Percentiles rank a stretch among this genome's conserved stretches.
phyloP scores from a whole-genome alignment of 768 basidiomycete genomes.

The Tulasnella sp. region DNA sequence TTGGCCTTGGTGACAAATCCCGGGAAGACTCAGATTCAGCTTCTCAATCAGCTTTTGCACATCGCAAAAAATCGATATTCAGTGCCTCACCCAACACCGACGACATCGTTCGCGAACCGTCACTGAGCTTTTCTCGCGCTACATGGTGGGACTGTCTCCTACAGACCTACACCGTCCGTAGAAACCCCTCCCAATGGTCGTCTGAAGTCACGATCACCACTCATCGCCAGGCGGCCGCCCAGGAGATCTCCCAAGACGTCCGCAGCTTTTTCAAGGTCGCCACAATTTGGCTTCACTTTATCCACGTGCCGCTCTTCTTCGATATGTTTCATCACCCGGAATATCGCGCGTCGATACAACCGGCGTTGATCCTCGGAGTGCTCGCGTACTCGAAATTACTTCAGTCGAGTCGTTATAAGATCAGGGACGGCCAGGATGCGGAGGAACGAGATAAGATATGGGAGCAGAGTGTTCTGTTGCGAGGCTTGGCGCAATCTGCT shows the following conservation, averaged over 20 bases:
- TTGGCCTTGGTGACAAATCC: no score
- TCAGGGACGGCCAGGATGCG: not conserved
- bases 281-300: constrained; percentile 13
- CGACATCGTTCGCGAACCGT: constrained; percentile 4
- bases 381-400: constrained; percentile 14
- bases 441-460: constrained; percentile 4
- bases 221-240: not conserved
- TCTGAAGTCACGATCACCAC: no score
- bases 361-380: constrained; percentile 6
- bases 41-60: no score
- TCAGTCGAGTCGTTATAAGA: not conserved
- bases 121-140: constrained; percentile 10
- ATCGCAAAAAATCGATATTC: no score
- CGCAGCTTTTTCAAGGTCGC: constrained; percentile 5
- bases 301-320: constrained; percentile 17
- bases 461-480: constrained; percentile 2
- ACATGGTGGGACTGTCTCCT: constrained; percentile 18
- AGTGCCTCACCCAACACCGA: no score
- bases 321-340: constrained; percentile 12
- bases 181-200: no score
- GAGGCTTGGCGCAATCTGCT: constrained; percentile 14
- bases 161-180: not conserved
- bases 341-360: constrained; percentile 11
- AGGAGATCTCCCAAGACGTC: not conserved
- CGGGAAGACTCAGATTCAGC: no score